Evolutionary conservation across 495 filamentous ascomycete genomes (phyloP), one percentile per base, ranked within the genome.

Genomic region (Hyaloscypha variabilis): DNA sequence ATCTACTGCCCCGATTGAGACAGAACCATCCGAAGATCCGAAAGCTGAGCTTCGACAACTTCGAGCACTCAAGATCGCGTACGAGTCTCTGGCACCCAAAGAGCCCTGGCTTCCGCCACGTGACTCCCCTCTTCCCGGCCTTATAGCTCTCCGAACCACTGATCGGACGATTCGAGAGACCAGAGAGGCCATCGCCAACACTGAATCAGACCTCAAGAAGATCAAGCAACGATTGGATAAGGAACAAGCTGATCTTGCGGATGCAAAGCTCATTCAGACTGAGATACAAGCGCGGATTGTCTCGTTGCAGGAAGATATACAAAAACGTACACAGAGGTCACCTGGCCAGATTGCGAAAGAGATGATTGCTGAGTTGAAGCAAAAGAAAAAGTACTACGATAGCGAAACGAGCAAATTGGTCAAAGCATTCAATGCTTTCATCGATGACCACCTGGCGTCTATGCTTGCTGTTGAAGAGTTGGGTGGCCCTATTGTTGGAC

Each of bases 401-500:
- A 77, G 73, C 31, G 81, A 87, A 55, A 88, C 86, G 0, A 77
- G 76, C 2, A 79, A 75, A 10, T 77, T 95, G 26, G 81, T 89
- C 17, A 78, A 80, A 29, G 83, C 84, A 2, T 80, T 96, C 23
- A 82, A 90, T 68, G 81, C 77, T n/a, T 96, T 97, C 63, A 85
- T 94, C 21, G 84, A 90, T 62, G 78, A 87, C 19, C 83, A 89
- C 50, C 83, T 97, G 2, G 90, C 90, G 6, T 76, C 83, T 0
- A 93, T 94, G 91, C 79, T 97, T 31, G 92, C 92, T 17, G 91
- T 91, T 0, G 93, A 97, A 77, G 90, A 92, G 70, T 81, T 92
- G 11, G 93, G 93, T 6, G 93, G 93, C 0, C 93, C 93, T 0
- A 88, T 92, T 8, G 91, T 94, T 1, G 93, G 93, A 13, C 88